Percentiles rank a stretch among this genome's conserved stretches.
phyloP scores from a whole-genome alignment of 2,329 filamentous ascomycete genomes.

The Diplocarpon rosae region DNA sequence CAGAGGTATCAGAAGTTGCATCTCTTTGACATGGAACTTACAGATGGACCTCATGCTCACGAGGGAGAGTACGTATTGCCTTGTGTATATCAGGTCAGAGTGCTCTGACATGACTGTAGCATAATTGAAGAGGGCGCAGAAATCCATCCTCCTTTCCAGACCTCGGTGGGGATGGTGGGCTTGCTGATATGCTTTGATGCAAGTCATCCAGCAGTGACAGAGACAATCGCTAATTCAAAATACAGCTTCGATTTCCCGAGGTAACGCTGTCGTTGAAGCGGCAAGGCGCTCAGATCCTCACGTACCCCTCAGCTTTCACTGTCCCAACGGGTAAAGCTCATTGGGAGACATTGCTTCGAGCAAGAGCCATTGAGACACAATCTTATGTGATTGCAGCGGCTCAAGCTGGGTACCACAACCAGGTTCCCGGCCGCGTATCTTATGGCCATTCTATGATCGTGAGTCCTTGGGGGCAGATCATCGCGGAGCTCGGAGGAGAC shows the following conservation, averaged over 20 bases:
- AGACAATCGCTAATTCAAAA: neutral
- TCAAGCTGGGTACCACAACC: conserved; percentile 11
- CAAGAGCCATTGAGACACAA: conserved; percentile 12
- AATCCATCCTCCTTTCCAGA: conserved; percentile 9
- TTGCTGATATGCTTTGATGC: conserved; percentile 14
- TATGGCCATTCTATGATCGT: conserved; percentile 13
- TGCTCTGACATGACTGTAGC: neutral
- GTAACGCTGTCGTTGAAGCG: conserved; percentile 10
- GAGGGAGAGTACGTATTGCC: conserved; percentile 11
- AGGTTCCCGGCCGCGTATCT: conserved; percentile 3
- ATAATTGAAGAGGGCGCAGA: conserved; percentile 10
- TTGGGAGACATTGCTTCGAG: conserved; percentile 10
- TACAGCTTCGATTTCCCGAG: conserved; percentile 11
- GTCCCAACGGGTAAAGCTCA: conserved; percentile 13
- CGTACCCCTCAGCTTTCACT: conserved; percentile 12
- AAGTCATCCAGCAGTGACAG: neutral
- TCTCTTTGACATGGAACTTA: conserved; percentile 14
- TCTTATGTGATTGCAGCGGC: conserved; percentile 12
- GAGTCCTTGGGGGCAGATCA: conserved; percentile 11
- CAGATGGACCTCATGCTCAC: conserved; percentile 7
- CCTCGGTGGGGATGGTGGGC: conserved; percentile 7
- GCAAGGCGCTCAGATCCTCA: conserved; percentile 11
- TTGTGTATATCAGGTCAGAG: neutral
- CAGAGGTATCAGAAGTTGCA: conserved; percentile 13
- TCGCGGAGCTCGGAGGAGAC: conserved; percentile 11